Percentiles rank a stretch among this genome's conserved stretches.
These are phyloP conservation scores for Talaromyces stipitatus DNA, from an alignment of 495 filamentous ascomycete genomes.

Conservation along the genomic window DNA sequence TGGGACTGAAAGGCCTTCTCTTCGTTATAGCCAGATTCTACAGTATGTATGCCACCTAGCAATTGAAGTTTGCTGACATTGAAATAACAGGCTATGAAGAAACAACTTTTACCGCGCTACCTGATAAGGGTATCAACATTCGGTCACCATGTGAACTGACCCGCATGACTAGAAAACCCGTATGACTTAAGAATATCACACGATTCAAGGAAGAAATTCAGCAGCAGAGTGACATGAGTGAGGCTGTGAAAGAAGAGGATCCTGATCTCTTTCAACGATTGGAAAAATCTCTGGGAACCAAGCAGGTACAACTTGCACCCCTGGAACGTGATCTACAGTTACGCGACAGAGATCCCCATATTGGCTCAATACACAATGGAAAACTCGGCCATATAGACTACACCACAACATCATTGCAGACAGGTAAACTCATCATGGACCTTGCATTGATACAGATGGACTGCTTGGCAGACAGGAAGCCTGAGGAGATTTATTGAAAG, in stretches of 20 bases:
- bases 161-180: no score
- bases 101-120: no score
- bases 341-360: background rate
- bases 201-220: background rate
- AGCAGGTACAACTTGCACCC: background rate
- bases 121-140: no score
- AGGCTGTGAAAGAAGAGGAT: background rate
- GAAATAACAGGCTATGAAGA: no score
- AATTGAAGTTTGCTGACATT: no score
- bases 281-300: background rate
- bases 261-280: background rate
- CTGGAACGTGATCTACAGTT: background rate
- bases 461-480: background rate
- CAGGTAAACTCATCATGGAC: background rate
- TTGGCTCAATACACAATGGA: background rate
- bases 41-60: no score
- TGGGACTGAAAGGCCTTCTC: no score
- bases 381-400: background rate
- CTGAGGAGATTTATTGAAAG: background rate
- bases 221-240: no score
- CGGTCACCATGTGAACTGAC: no score
- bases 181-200: background rate
- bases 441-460: background rate
- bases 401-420: background rate
- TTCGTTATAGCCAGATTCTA: no score